Base-by-base conservation (phyloP, 768 basidiomycete species). In the Leucocoprinus birnbaumii region DNA sequence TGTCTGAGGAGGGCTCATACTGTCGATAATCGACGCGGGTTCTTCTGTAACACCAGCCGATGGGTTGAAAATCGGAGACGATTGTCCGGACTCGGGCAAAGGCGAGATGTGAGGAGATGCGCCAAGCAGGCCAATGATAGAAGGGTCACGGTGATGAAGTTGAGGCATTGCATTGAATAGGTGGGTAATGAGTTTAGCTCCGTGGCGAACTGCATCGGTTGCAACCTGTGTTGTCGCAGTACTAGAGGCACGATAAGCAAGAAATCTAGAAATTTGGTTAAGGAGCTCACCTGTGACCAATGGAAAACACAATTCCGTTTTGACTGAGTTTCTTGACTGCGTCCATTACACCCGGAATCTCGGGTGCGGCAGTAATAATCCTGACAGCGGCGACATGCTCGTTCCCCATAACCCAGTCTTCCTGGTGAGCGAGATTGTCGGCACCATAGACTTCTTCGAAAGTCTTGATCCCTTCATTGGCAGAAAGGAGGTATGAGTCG, bases 141-240 rank as follows among this genome's bases (percentile, higher is more conserved):
- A 90, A 10, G 94, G 93, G 66, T 94, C 92, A 31, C 94, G 82
- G 66, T 96, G 93, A 66, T 95, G 89, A 37, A 91, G 69, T 62
- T 89, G 89, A 13, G 89, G 89, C 92, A 94, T 94, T 6, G 92
- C 91, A 61, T 96, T 96, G 83, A 93, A 94, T 22, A 95, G 74
- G 69, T 95, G 94, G 0, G 94, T 95, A 60, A 95, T 91, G 55
- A 93, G 81, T n/a, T 84, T 78, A 5, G 91, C 89, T 18, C 93
- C 93, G 54, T 77, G 75, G 16, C 77, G 69, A 3, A 94, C 78
- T 2, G 91, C 91, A 7, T 79, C 69, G 18, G 84, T 85, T 6
- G 93, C 91, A 57, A 85, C 71, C 24, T 85, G 82, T 1, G 90
- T 87, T 14, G 83, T 81, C 21, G 92, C 92, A 61, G 84, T 81